Evolutionary conservation across 2,329 filamentous ascomycete species (phyloP), one percentile per base, ranked within the genome.

Genomic region (Ophiognomonia clavigignenti-juglandacearum): DNA sequence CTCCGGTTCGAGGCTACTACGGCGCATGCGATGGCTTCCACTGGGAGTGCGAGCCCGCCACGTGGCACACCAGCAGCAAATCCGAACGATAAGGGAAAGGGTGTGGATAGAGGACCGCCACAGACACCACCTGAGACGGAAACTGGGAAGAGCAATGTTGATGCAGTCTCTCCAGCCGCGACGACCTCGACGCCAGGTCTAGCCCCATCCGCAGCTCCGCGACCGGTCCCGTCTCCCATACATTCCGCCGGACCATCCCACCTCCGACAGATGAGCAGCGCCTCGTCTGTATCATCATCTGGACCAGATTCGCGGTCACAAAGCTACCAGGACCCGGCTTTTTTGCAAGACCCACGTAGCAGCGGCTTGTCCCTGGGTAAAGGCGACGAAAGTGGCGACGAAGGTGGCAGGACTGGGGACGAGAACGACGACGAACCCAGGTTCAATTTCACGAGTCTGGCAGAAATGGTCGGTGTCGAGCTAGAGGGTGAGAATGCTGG

Each of bases 391-490:
- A 64, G 61, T 42, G 62, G 62, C 7, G 63, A 68, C 16, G 56
- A 55, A 5, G 54, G 54, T 9, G 61, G 59, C 34, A 45, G 47
- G 16, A 41, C 50, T 23, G 65, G 54, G 3, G 60, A 73, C 10
- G 76, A 81, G 20, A 65, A 70, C 6, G 72, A 74, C 32, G 59
- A 61, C 6, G 91, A 96, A 61, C 81, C 89, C 3, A 82, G 96
- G 78, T 93, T 95, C 66, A 96, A 96, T 64, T 96, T 96, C 61
- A 77, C 83, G 47, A 96, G 89, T 56, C 70, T 97, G 19, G 87
- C 88, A 2, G 87, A 88, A 52, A 88, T 95, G 63, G 87, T 96
- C 24, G 87, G 84, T 0, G 81, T 80, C 7, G 73, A 78, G 39
- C 67, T 81, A 27, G 77, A 80, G 43, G 69, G 70, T 2, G 63